Evolutionary conservation across 257 asterid species (phyloP).

Genomic region (Ajuga chamaepitys): DNA sequence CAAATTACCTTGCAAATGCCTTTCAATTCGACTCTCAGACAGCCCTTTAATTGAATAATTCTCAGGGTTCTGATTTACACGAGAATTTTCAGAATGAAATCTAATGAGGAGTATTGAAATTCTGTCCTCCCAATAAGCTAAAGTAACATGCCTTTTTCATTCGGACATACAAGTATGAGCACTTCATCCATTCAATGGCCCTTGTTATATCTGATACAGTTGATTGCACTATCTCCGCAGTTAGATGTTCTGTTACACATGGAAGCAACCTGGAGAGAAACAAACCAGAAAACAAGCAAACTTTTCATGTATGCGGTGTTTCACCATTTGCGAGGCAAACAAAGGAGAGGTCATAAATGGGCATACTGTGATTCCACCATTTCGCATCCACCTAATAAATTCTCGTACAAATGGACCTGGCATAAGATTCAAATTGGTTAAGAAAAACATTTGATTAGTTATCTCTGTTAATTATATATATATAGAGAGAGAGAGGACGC

Average conservation of each 20-base stretch:
- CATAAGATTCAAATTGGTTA: conserved; percentile 15
- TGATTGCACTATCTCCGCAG: conserved; percentile 96
- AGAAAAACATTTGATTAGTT: conserved; percentile 1
- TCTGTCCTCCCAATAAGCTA: conserved; percentile 14
- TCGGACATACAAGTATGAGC: conserved; percentile 90
- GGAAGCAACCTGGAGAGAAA: conserved; percentile 72
- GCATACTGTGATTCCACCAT: conserved; percentile 98
- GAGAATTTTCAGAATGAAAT: conserved; percentile 28
- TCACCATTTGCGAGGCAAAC: not conserved
- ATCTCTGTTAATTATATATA: not conserved
- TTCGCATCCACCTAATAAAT: conserved; percentile 88
- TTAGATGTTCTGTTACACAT: conserved; percentile 84
- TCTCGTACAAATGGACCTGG: conserved; percentile 93
- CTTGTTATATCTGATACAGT: conserved; percentile 79
- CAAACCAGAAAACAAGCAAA: conserved; percentile 20
- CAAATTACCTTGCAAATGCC: conserved; percentile 73
- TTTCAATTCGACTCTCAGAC: conserved; percentile 50
- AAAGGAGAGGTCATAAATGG: conserved; percentile 21
- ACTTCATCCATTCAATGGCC: conserved; percentile 95
- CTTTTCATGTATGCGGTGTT: not conserved
- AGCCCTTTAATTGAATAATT: conserved; percentile 62
- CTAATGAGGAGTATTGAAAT: conserved; percentile 14
- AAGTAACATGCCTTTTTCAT: conserved; percentile 75
- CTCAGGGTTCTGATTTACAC: conserved; percentile 71
- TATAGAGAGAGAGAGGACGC: not conserved